phyloP scores from a whole-genome alignment of 805 yeast species.

The Candida tibetensis region DNA sequence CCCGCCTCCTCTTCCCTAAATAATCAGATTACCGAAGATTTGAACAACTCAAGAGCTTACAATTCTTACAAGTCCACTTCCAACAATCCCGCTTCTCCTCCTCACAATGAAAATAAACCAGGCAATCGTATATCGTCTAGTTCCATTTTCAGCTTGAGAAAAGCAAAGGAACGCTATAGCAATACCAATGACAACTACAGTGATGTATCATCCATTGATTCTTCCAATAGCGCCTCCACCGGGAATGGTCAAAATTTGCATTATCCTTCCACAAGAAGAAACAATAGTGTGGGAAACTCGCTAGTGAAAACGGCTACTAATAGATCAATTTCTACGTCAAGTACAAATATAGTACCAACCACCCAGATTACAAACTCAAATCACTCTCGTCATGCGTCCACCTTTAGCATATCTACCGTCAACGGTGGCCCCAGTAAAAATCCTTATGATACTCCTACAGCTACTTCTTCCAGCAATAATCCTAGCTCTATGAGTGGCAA shows the following conservation, averaged over 20 bases:
- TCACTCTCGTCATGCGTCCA: slow-evolving; percentile 40
- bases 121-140: slow-evolving; percentile 30
- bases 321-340: slow-evolving; percentile 10
- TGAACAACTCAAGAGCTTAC: slow-evolving; percentile 29
- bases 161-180: slow-evolving; percentile 17
- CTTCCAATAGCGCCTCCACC: slow-evolving; percentile 15
- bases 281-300: slow-evolving; percentile 12
- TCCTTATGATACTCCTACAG: slow-evolving; percentile 28
- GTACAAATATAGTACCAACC: slow-evolving; percentile 27
- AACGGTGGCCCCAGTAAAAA: slow-evolving; percentile 11
- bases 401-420: slow-evolving; percentile 33
- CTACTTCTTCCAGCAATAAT: slow-evolving; percentile 8
- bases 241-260: slow-evolving; percentile 2
- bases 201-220: slow-evolving; percentile 33
- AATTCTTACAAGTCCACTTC: slow-evolving; percentile 13
- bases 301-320: slow-evolving; percentile 14
- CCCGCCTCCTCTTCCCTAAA: slow-evolving; percentile 4
- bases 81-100: slow-evolving; percentile 1
- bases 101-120: slow-evolving; percentile 5
- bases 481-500: too few relatives aligned
- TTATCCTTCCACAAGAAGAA: slow-evolving; percentile 7
- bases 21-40: slow-evolving; percentile 20
- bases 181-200: slow-evolving; percentile 19
- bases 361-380: slow-evolving; percentile 29
- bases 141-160: slow-evolving; percentile 37